Base-by-base conservation (phyloP, 2,329 filamentous ascomycete species). In the Kalmusia sp. region DNA sequence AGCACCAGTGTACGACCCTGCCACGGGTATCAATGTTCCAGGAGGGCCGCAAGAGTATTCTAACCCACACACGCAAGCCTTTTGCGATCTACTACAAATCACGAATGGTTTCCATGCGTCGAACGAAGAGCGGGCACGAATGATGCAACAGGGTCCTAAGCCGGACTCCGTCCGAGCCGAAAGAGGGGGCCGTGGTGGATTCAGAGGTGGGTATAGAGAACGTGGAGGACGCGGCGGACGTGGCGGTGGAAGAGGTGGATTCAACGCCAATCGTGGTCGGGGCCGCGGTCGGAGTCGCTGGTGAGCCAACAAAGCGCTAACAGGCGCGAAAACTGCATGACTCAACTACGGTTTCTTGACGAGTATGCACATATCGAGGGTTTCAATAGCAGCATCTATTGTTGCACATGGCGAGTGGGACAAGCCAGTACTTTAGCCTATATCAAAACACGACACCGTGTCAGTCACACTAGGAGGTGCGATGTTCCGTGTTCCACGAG, bases 11-110 rank as follows among this genome's bases (percentile, higher is more conserved):
- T 89, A 92, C 58, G 80, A 87, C 37, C 76, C 79, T 1, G 76
- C 79, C 0, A 76, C 81, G 6, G 84, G 86, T 0, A 83, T 87
- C 58, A 80, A 78, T 21, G 84, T 86, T 0, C 65, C 79, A 0
- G 79, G 87, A n/a, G 83, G 87, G 70, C 91, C 92, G 1, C 78
- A 80, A 1, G 93, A 97, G 75, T 93, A 93, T 70, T 91, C 86
- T 3, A 98, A 95, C 68, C 88, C 89, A 11, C 93, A 98, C 76
- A 98, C 92, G 6, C 80, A 79, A n/a, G 76, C 80, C 3, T 98
- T 93, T 69, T 99, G 95, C 73, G 79, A 87, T 51, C 76, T 98
- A 50, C 65, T 98, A 1, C 87, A 84, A 7, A 87, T 99, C 28
- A 77, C 84, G 5, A 96, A 98, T 70, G 80, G 87, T 8, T 96